Evolutionary conservation across 1,284 basidiomycete species (phyloP), one percentile per base, ranked within the genome.

Genomic region (Agaricales sp.): DNA sequence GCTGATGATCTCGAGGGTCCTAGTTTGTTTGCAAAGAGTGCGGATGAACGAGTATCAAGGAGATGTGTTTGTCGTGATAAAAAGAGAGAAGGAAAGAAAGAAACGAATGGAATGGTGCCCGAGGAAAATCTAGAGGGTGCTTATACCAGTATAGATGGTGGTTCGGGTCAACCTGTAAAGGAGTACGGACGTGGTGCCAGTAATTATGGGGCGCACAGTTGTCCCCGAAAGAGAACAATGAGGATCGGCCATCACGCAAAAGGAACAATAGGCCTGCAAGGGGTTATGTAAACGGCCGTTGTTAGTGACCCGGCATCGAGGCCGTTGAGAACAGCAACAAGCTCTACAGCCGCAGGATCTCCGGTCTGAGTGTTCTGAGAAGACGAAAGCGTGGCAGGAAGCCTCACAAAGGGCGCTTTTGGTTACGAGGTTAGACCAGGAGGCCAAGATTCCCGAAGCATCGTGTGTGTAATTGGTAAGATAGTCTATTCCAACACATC

Each of bases 191-290:
- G 37, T 30, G 13, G 16, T 48, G 39, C 39, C 37, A 23, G 13
- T 43, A 6, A 14, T 22, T 30, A 48, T 30, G 20, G 39, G 30
- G 39, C 35, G 30, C 30, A 47, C 25, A 26, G n/a, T 47, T 25
- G 14, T 24, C 16, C 20, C 46, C 2, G 16, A 47, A n/a, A 21
- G 46, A 26, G 46, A 47, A 48, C 47, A 48, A 48, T 48, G 47
- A 38, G n/a, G 13, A 21, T 45, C 43, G 43, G 43, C 43, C n/a
- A 20, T 21, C 14, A n/a, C n/a, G 43, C 43, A 20, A 14, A 18
- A n/a, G 6, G 26, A 23, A 25, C 24, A 46, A 16, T 25, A 22
- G 2, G 45, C 8, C 4, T 22, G 45, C 43, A 20, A 45, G n/a
- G n/a, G n/a, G n/a, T n/a, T n/a, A n/a, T n/a, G n/a, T n/a, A n/a